A percentile compares a stretch with the other conserved stretches of the same genome.
phyloP scores from a whole-genome alignment of 305 asterid species.

The Solanum chacoense region DNA sequence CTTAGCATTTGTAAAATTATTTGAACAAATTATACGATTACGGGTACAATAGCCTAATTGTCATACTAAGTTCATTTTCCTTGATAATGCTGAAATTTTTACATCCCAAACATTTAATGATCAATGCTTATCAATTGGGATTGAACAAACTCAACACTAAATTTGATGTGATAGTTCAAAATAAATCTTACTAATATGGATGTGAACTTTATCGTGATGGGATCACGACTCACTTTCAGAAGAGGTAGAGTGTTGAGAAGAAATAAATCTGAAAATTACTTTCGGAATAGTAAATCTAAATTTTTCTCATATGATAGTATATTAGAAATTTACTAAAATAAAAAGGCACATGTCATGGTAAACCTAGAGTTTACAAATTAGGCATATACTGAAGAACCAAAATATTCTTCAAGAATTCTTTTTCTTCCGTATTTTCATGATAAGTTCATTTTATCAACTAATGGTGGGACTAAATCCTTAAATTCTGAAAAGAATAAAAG shows the following conservation, averaged over 20 bases:
- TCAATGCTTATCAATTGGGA: neutral
- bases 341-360: neutral
- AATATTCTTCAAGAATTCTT: neutral
- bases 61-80: neutral
- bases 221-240: neutral
- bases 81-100: neutral
- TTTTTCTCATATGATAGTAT: too few relatives aligned
- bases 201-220: neutral
- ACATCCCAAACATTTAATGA: neutral
- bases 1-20: neutral
- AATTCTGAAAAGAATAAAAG: neutral
- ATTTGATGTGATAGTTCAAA: neutral
- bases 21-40: neutral
- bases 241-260: neutral
- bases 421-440: neutral
- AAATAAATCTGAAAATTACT: too few relatives aligned
- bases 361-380: neutral
- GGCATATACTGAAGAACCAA: neutral
- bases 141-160: neutral
- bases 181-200: neutral
- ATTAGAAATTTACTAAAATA: too few relatives aligned
- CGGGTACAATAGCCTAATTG: neutral
- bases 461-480: neutral
- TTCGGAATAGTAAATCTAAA: too few relatives aligned
- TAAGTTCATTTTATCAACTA: neutral